Base-by-base conservation (phyloP, 208 protist genomes). In the Zelonia costaricensis region DNA sequence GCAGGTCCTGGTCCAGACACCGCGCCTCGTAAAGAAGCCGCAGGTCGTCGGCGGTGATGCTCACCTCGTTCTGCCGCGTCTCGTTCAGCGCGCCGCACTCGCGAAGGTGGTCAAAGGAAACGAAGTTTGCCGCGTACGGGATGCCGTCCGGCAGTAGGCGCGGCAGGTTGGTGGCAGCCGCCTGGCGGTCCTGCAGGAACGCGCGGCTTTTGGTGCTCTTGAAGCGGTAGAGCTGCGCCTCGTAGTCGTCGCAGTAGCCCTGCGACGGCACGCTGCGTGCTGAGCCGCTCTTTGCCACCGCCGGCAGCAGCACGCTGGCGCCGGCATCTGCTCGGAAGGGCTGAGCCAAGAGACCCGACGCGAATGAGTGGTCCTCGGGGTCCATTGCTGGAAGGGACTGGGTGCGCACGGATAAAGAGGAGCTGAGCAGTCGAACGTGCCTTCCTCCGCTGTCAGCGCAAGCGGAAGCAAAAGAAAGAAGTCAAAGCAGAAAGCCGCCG, bases 1-100 rank as follows among this genome's bases (percentile, higher is more conserved):
- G 45, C n/a, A 97, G 60, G 20, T 51, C 65, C 58, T 96, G 91
- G 57, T 97, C 93, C 2, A 91, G 42, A 60, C 93, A 97, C 60
- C 94, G 94, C 43, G 87, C 76, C 52, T 85, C 76, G 72, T 95
- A 97, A 0, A 97, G 69, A 1, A 93, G 53, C 1, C 68, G 78
- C n/a, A 96, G 76, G 40, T 96, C 86, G 0, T 86, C 78, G 2
- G 81, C 56, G 28, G 78, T 85, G 39, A 97, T 80, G 62, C 74
- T 82, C 1, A 96, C 90, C 13, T 92, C 73, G 28, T 85, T 76
- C 35, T 70, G 65, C 2, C 67, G 76, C 10, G 68, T 68, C 44
- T 74, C 57, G 25, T 45, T 65, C 16, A 95, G 73, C 8, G 70
- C 77, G 2, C 88, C 82, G 25, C 69, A 78, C 47, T 86, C 42